Evolutionary conservation across 331 rosid species (phyloP), one percentile per base, ranked within the genome.

Genomic region (Quercus tomentella): DNA sequence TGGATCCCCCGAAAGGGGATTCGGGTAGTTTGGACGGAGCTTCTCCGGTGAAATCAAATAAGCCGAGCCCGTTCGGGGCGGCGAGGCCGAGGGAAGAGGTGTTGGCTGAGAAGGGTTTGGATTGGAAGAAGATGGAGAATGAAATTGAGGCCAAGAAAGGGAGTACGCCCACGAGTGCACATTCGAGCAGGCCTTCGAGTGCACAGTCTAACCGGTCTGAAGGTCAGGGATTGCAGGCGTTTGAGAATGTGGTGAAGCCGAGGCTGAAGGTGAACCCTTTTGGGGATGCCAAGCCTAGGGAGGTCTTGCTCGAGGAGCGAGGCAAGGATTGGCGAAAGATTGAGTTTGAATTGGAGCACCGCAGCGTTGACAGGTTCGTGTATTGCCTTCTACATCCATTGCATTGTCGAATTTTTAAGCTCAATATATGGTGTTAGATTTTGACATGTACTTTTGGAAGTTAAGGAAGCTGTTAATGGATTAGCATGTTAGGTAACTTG

Each of bases 281-380:
- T 76, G 99, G 99, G 58, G 94, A 96, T 75, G 99, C 99, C 57
- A 96, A 91, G 73, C 99, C 99, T 3, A 88, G 99, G 81, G 99
- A 96, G 81, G 92, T 91, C 81, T 87, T 90, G 89, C 89, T 96
- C 77, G 88, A 85, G 72, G 93, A 93, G 87, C 89, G 86, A 54
- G 97, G 99, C 65, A 82, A 82, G 80, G 98, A 96, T 84, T 96
- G 98, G 97, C 81, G 97, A 76, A 96, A 96, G 89, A 86, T 96
- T 75, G 99, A 96, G 81, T 92, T 84, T 7, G 94, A 96, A 33
- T 86, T 91, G 88, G 97, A 96, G 89, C 98, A 88, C 77, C 98
- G 90, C 0, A 58, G 86, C 11, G 81, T 93, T 49, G 97, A 92
- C 87, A 91, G 99, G 99, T 96, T 25, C 22, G 45, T 66, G 80